Evolutionary conservation across 768 basidiomycete species (phyloP), one percentile per base, ranked within the genome.

Genomic region (Dioszegia crocea): DNA sequence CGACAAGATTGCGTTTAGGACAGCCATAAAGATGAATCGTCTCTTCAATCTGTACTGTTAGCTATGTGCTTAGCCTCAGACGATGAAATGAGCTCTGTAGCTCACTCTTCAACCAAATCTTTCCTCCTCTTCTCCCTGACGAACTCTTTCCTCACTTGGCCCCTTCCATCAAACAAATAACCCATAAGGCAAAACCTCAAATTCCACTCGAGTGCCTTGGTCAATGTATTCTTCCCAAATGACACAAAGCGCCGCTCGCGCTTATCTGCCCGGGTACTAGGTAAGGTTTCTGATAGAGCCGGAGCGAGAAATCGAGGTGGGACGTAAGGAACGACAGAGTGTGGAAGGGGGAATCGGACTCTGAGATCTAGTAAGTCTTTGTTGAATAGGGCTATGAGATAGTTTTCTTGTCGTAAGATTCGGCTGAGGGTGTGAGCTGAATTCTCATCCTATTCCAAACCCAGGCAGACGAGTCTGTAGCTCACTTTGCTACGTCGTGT

Each of bases 341-440:
- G 62, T 0, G 73, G 57, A 0, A 68, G 23, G 1, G 91, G 93
- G 26, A 92, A 70, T 2, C 96, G 90, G 1, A 91, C 83, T 9
- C 86, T 85, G 21, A 98, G 81, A 77, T 99, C 89, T 51, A 99
- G 81, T 4, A 98, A 77, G 63, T 96, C 91, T 75, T 97, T 98
- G 79, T 98, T 99, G 78, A 99, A 96, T 19, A 99, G 78, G 0
- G 96, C 92, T 59, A 98, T 96, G 50, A 99, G 83, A 74, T 98
- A 99, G 78, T 99, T 99, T 74, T 98, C 96, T 75, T 97, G 91
- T 30, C 96, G 84, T 85, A 99, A 84, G 68, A 99, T 97, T 51
- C 96, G 87, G 74, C 76, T 78, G 49, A 6, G 33, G 14, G 33
- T 6, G 33, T 33, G 8, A 33, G 33, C 33, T 33, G 33, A 33